Percentiles rank a stretch among this genome's conserved stretches.
These are phyloP conservation scores for Pythium brachiatum DNA, from an alignment of 352 stramenopile species.

Conservation along the genomic window DNA sequence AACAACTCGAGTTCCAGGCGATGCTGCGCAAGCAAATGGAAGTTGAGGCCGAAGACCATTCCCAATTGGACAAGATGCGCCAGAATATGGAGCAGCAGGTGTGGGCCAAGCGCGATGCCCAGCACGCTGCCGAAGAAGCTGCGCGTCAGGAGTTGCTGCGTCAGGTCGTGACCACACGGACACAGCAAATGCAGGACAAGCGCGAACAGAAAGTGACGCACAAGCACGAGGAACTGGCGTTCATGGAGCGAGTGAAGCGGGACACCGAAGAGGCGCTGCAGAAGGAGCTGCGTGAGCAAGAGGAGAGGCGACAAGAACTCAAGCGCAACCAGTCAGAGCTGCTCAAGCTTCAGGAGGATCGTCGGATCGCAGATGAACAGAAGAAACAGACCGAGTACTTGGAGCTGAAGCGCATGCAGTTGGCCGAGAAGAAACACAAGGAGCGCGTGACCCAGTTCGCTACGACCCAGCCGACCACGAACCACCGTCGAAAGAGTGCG, in stretches of 20 bases:
- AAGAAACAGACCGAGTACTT: slow-evolving; percentile 68
- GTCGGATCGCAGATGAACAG: slow-evolving; percentile 46
- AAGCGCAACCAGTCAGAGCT: slow-evolving; percentile 70
- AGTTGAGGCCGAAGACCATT: slow-evolving; percentile 62
- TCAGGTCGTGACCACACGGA: slow-evolving; percentile 62
- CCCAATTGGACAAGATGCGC: slow-evolving; percentile 64
- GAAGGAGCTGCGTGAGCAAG: slow-evolving; percentile 75
- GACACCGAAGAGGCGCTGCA: slow-evolving; percentile 75
- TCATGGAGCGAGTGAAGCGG: slow-evolving; percentile 63
- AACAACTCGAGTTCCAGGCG: slow-evolving; percentile 72
- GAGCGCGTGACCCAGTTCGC: slow-evolving; percentile 62
- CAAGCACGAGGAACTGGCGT: slow-evolving; percentile 48
- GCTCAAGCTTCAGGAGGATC: slow-evolving; percentile 55
- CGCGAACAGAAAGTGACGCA: slow-evolving; percentile 31
- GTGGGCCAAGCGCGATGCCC: slow-evolving; percentile 70
- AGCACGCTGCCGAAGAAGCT: slow-evolving; percentile 67
- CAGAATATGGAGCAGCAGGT: slow-evolving; percentile 81
- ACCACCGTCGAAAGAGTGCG: slow-evolving; percentile 67
- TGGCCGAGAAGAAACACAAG: slow-evolving; percentile 74
- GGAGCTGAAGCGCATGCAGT: slow-evolving; percentile 76
- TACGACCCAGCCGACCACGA: slow-evolving; percentile 39
- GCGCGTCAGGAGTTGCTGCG: slow-evolving; percentile 68
- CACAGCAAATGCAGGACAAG: slow-evolving; percentile 55
- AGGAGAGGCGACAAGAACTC: slow-evolving; percentile 54
- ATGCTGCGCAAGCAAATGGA: slow-evolving; percentile 79